These are phyloP conservation scores for Verbena officinalis DNA, from an alignment of 257 asterid genomes.

Conservation along the genomic window DNA sequence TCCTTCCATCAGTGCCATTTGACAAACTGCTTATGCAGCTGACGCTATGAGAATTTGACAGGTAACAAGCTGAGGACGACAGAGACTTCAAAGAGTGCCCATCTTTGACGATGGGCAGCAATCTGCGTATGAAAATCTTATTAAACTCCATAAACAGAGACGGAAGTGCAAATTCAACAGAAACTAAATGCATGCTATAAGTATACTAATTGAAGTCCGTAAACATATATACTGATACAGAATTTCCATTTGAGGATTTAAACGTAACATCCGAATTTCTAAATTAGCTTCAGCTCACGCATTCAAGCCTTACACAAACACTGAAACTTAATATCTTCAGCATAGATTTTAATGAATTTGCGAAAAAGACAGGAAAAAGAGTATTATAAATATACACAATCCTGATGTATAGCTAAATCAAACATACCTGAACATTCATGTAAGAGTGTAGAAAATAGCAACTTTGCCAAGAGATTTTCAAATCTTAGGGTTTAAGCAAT, in stretches of 20 bases:
- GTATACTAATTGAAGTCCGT: not conserved
- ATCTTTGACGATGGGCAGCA: constrained; percentile 43
- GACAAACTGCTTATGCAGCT: constrained; percentile 36
- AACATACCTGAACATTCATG: constrained; percentile 36
- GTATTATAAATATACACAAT: not conserved
- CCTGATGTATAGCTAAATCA: not conserved
- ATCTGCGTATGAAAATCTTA: constrained; percentile 32
- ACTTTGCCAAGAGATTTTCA: not conserved
- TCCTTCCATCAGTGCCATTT: constrained; percentile 29
- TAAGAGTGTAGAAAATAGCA: not conserved
- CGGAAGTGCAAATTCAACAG: not conserved
- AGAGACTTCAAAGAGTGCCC: constrained; percentile 32
- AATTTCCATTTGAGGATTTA: not conserved
- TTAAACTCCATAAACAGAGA: not conserved
- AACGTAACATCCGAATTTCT: not conserved
- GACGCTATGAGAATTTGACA: constrained; percentile 31
- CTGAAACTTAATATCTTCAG: not conserved
- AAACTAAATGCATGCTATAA: not conserved
- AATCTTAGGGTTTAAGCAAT: constrained; percentile 10
- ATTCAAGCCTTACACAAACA: not conserved
- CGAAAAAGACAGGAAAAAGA: not conserved
- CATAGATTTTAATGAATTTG: not conserved
- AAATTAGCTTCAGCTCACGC: not conserved
- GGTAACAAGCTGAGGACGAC: constrained; percentile 22
- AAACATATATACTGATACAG: not conserved